Percentiles rank a stretch among this genome's conserved stretches.
Evolutionary conservation across 352 stramenopile species (phyloP).

Genomic region (Pythium biforme): DNA sequence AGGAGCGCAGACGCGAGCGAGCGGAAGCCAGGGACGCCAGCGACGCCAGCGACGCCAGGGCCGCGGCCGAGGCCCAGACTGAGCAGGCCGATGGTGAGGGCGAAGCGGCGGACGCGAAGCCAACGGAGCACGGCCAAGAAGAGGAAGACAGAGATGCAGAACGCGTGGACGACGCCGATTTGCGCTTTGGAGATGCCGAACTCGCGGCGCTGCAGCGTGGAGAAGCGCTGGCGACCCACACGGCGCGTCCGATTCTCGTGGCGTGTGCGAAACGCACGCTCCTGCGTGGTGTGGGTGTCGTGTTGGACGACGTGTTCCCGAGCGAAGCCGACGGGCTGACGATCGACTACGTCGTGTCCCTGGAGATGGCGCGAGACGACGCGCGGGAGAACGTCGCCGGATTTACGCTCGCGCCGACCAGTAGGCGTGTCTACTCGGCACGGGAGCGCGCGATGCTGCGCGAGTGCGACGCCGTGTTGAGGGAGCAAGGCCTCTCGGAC

Average conservation of each 20-base stretch:
- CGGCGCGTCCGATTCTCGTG: slow-evolving; percentile 38
- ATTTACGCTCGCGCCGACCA: slow-evolving; percentile 38
- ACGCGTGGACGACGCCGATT: slow-evolving; percentile 27
- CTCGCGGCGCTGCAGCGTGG: slow-evolving; percentile 38
- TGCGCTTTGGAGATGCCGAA: slow-evolving; percentile 40
- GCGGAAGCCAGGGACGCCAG: slow-evolving; percentile 6
- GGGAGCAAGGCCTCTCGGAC: slow-evolving; percentile 15
- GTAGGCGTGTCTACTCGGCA: slow-evolving; percentile 50
- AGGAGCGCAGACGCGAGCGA: not conserved
- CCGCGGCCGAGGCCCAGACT: slow-evolving; percentile 5
- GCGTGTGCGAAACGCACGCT: slow-evolving; percentile 38
- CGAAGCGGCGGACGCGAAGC: not conserved
- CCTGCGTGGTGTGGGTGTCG: slow-evolving; percentile 52
- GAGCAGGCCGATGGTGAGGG: not conserved
- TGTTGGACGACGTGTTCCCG: slow-evolving; percentile 65
- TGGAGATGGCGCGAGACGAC: slow-evolving; percentile 45
- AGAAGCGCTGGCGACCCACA: slow-evolving; percentile 24
- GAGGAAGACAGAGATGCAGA: slow-evolving; percentile 18
- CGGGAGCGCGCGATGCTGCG: slow-evolving; percentile 46
- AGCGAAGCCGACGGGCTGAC: slow-evolving; percentile 34
- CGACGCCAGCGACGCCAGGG: not conserved
- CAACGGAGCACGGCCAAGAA: not conserved
- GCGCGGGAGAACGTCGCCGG: slow-evolving; percentile 30
- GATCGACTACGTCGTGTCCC: slow-evolving; percentile 53
- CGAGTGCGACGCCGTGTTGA: slow-evolving; percentile 24